Percentiles rank a stretch among this genome's conserved stretches.
phyloP scores from a whole-genome alignment of 2,329 filamentous ascomycete genomes.

The Penicillium sp. region DNA sequence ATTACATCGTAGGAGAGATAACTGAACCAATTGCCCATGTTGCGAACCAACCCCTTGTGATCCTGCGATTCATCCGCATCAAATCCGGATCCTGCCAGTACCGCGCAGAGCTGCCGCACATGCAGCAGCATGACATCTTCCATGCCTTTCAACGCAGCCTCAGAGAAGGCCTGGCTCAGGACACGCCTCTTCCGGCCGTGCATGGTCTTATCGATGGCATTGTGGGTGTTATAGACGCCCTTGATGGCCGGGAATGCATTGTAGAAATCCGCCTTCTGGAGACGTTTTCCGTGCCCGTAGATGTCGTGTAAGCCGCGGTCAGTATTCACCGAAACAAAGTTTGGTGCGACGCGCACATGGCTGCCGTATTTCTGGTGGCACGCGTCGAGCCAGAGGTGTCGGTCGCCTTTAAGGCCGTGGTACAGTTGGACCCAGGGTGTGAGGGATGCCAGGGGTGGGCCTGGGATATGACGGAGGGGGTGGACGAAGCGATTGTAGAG shows the following conservation, averaged over 20 bases:
- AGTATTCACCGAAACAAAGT: constrained; percentile 77
- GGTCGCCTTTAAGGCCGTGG: constrained; percentile 74
- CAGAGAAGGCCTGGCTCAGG: constrained; percentile 72
- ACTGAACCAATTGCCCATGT: constrained; percentile 45
- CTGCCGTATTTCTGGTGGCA: constrained; percentile 72
- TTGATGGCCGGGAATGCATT: constrained; percentile 71
- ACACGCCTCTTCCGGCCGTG: constrained; percentile 74
- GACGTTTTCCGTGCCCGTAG: constrained; percentile 44
- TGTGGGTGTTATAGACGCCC: constrained; percentile 71
- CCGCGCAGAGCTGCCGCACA: constrained; percentile 66
- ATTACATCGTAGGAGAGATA: constrained; percentile 57
- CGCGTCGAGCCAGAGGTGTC: constrained; percentile 73
- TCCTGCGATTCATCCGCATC: constrained; percentile 22
- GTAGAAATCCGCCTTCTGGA: constrained; percentile 72
- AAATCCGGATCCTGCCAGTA: constrained; percentile 26
- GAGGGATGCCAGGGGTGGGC: constrained; percentile 35
- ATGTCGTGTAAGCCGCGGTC: constrained; percentile 58
- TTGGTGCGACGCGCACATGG: constrained; percentile 76
- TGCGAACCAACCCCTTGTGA: constrained; percentile 33
- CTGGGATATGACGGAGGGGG: constrained; percentile 37
- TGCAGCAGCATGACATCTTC: constrained; percentile 69
- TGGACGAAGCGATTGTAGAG: constrained; percentile 43
- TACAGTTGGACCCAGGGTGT: constrained; percentile 65
- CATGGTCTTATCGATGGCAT: constrained; percentile 68
- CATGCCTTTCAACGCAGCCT: constrained; percentile 68